Percentiles rank a stretch among this genome's conserved stretches.
Conservation (phyloP, 2,329 filamentous ascomycete genomes). For the Cryphonectria japonica region DNA sequence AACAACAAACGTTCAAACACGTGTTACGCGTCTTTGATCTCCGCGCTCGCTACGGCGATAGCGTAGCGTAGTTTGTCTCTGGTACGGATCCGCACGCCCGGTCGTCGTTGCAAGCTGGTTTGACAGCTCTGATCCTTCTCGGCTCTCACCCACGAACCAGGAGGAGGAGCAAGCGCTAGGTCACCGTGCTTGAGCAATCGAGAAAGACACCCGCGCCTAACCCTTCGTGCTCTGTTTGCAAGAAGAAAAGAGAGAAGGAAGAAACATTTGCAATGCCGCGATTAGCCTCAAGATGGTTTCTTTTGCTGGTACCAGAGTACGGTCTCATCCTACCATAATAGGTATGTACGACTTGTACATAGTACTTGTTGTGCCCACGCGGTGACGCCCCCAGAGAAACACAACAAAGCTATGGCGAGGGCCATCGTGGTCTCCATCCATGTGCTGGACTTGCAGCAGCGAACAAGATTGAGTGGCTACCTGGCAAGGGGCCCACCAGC, state of each 20-base stretch:
- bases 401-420: neutral
- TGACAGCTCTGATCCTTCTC: slow-evolving; percentile 21
- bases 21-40: slow-evolving; percentile 24
- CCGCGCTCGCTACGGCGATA: slow-evolving; percentile 15
- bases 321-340: too few relatives aligned
- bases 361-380: neutral
- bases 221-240: too few relatives aligned
- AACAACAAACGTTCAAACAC: slow-evolving; percentile 20
- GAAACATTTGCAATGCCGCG: neutral
- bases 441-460: slow-evolving; percentile 30
- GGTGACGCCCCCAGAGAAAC: neutral
- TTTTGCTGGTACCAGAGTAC: neutral
- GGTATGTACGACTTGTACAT: neutral
- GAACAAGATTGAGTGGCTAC: neutral
- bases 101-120: slow-evolving; percentile 10
- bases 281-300: slow-evolving; percentile 8
- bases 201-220: neutral
- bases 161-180: neutral
- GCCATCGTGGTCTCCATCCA: slow-evolving; percentile 7
- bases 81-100: neutral
- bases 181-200: neutral
- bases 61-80: neutral
- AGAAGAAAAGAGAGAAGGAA: neutral
- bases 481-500: slow-evolving; percentile 11
- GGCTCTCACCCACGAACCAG: slow-evolving; percentile 13